Base-by-base conservation (phyloP, 2,329 filamentous ascomycete species). In the Aspergillus candidus region DNA sequence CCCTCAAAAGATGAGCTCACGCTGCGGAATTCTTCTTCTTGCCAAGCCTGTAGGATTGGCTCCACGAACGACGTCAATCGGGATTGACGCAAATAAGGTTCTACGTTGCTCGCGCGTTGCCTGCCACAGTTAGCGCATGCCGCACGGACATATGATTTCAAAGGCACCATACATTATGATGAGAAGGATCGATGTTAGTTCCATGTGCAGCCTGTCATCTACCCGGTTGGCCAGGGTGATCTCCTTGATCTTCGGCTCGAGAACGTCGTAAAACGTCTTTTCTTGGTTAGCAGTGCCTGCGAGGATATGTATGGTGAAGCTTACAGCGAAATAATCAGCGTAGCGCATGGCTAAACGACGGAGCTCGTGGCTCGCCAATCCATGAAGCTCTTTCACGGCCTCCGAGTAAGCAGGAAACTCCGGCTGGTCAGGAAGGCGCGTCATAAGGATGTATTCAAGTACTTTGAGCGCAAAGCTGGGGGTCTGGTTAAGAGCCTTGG, bases 341-440 rank as follows among this genome's bases (percentile, higher is more conserved):
- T 96, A 95, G 57, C 89, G 88, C 49, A 87, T 82, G 6, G 91
- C 91, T 33, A 98, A 74, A 44, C 90, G 80, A 58, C 95, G 89
- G 47, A 97, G 75, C 65, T 98, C 91, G 44, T 88, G 77, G 66
- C 89, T 88, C 56, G 88, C 86, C 58, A 94, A 80, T 3, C 79
- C 80, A 61, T 96, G 89, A 12, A 98, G 75, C 46, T 94, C 88
- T 60, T 90, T 93, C 31, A 96, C 86, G 1, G 90, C 84, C 52
- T 97, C 93, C 11, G 86, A 89, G 64, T 90, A 95, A 3, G 80
- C 72, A 33, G 78, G 76, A 56, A 85, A 79, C 35, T 84, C 79
- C 2, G 84, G 82, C 43, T 86, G 78, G 35, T 87, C 80, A 3
- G 78, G 73, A n/a, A 88, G 81, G 68, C 85, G 84, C 30, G 87